Base-by-base conservation (phyloP, 2,329 filamentous ascomycete species). In the Colletotrichum simmondsii region DNA sequence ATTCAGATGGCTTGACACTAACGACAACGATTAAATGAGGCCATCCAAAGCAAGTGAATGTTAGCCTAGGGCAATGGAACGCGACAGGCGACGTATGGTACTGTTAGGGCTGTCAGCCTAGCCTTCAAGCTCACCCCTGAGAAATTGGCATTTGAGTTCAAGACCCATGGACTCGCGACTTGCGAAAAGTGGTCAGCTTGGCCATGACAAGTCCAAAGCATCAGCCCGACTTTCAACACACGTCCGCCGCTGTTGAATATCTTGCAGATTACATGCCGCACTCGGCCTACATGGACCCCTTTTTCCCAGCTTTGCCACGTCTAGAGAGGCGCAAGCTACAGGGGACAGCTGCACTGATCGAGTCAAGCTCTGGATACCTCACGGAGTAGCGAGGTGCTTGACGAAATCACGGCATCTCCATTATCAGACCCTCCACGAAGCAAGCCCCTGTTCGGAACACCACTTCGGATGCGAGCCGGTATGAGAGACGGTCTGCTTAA, bases 391-490 rank as follows among this genome's bases (percentile, higher is more conserved):
- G 54, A 49, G 12, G 32, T 59, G 26, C n/a, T 32, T 14, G 56
- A 35, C 24, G 26, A 46, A 67, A 30, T 12, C 22, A 57, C 35
- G 35, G 16, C 56, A 57, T 57, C 28, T 53, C 37, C 49, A 35
- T 49, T 28, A 32, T 62, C 37, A 28, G 28, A 42, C 57, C 46
- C 37, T 42, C 22, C 6, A 14, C n/a, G 28, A 49, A 71, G 28
- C 22, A 11, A 12, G 11, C 11, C 58, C 52, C 58, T 71, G 64
- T 46, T 24, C 11, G 42, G 30, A 53, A 52, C 42, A 57, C 37
- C 26, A 28, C n/a, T 49, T 58, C 64, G 57, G 57, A 57, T 61
- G 30, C 28, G 64, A 62, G 57, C 64, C 64, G 68, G 63, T 60
- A 8, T 35, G 46, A 14, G 26, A 61, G n/a, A 67, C 19, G 49